Conservation (phyloP, 2,329 filamentous ascomycete species). For the Coccinonectria pachysandricola region DNA sequence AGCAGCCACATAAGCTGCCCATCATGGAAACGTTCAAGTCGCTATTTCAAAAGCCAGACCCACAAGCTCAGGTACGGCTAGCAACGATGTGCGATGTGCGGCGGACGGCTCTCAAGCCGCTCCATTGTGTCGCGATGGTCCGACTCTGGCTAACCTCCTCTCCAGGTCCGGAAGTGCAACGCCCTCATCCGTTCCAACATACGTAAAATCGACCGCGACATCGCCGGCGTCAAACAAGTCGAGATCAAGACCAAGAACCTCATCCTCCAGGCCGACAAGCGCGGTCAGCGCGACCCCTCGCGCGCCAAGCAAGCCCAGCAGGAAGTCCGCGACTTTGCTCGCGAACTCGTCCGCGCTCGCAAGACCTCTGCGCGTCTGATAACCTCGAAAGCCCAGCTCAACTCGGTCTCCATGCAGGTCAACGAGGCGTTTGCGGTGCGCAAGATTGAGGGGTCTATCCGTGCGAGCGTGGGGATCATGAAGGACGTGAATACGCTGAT, state of each 20-base stretch:
- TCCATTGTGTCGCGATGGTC: slow-evolving; percentile 1
- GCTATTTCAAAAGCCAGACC: slow-evolving; percentile 86
- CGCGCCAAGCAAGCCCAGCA: slow-evolving; percentile 68
- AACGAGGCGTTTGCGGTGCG: slow-evolving; percentile 91
- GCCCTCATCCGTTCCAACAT: slow-evolving; percentile 79
- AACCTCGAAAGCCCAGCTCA: slow-evolving; percentile 84
- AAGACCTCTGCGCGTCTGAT: slow-evolving; percentile 64
- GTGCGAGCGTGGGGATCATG: slow-evolving; percentile 84
- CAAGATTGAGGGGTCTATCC: slow-evolving; percentile 90
- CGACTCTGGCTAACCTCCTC: slow-evolving; percentile 3
- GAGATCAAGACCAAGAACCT: slow-evolving; percentile 78
- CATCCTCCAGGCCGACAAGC: slow-evolving; percentile 73
- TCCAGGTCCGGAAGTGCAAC: slow-evolving; percentile 90
- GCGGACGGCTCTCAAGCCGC: background rate
- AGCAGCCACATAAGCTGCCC: slow-evolving; percentile 8
- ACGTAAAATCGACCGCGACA: slow-evolving; percentile 90
- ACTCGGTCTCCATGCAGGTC: slow-evolving; percentile 93
- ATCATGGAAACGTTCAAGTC: slow-evolving; percentile 78
- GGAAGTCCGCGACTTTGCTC: slow-evolving; percentile 81
- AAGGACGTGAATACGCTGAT: slow-evolving; percentile 87
- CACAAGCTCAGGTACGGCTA: slow-evolving; percentile 73
- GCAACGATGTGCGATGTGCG: background rate
- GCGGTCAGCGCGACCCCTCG: slow-evolving; percentile 69
- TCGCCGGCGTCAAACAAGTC: slow-evolving; percentile 63
- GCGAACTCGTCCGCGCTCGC: slow-evolving; percentile 75